These are phyloP conservation scores for Exophiala spinifera DNA, from an alignment of 2,329 filamentous ascomycete genomes.

Conservation along the genomic window DNA sequence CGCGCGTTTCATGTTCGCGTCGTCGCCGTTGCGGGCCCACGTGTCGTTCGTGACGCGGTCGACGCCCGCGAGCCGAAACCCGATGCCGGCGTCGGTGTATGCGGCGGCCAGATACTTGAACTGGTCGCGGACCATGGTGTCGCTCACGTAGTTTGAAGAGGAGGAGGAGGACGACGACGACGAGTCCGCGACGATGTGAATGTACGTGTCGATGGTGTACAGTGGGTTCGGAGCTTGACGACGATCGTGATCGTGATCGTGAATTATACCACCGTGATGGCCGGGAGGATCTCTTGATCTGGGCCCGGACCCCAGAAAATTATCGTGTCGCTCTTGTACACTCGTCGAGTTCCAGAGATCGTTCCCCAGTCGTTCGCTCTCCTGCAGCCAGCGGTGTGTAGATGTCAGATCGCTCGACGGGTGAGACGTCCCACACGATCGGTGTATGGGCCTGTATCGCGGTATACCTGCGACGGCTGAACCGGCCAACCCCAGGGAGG, in stretches of 20 bases:
- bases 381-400: constrained; percentile 19
- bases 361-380: constrained; percentile 21
- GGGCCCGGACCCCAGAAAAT: no score
- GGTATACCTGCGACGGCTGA: constrained; percentile 9
- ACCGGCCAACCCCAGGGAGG: constrained; percentile 3
- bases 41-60: constrained; percentile 52
- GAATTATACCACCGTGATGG: no score
- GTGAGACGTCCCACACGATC: constrained; percentile 15
- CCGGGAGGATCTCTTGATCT: neutral
- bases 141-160: constrained; percentile 21
- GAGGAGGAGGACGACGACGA: constrained; percentile 7
- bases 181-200: constrained; percentile 42
- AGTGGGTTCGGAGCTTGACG: constrained; percentile 13
- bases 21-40: constrained; percentile 52
- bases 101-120: constrained; percentile 42
- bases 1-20: constrained; percentile 51
- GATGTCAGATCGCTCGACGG: constrained; percentile 18
- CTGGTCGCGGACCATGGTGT: constrained; percentile 17
- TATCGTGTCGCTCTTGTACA: constrained; percentile 6
- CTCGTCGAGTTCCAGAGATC: constrained; percentile 20
- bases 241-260: neutral
- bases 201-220: constrained; percentile 36
- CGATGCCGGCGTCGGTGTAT: constrained; percentile 46
- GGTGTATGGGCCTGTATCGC: constrained; percentile 14
- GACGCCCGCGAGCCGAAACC: constrained; percentile 49